phyloP scores from a whole-genome alignment of 345 rosid genomes.

The Gossypium rotundifolium region DNA sequence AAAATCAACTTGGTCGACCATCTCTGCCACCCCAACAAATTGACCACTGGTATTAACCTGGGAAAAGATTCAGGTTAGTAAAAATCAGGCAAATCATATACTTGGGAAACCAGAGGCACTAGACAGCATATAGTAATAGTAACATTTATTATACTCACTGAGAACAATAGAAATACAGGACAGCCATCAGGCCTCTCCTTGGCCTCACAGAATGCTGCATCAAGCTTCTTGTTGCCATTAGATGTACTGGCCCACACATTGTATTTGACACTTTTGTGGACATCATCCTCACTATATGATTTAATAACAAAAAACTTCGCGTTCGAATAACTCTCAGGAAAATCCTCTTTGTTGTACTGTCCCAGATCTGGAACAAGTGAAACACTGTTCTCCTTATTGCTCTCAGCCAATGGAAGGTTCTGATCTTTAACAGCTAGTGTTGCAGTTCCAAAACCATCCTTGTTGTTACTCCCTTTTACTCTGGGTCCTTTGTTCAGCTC shows the following conservation, averaged over 20 bases:
- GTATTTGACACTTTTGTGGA: constrained; percentile 76
- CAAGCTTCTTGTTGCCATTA: constrained; percentile 71
- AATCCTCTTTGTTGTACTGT: constrained; percentile 43
- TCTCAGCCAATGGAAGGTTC: constrained; percentile 25
- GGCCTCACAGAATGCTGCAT: constrained; percentile 53
- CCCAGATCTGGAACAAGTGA: constrained; percentile 29
- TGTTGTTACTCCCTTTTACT: constrained; percentile 39
- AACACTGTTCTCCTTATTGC: constrained; percentile 24
- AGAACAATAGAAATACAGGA: constrained; percentile 71
- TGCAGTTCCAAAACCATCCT: constrained; percentile 30
- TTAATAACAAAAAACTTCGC: constrained; percentile 71
- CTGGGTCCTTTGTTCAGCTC: constrained; percentile 84
- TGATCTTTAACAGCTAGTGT: constrained; percentile 25
- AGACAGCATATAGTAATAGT: background rate
- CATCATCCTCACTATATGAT: constrained; percentile 83
- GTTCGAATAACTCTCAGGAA: constrained; percentile 42
- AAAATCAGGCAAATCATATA: background rate
- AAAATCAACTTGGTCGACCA: constrained; percentile 68
- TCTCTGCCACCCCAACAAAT: constrained; percentile 79
- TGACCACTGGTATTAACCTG: constrained; percentile 86
- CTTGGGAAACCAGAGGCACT: background rate
- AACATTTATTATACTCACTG: constrained; percentile 39
- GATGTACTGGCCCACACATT: constrained; percentile 72
- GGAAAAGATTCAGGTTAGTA: constrained; percentile 11
- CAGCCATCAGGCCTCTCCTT: constrained; percentile 41